phyloP scores from a whole-genome alignment of 2,329 filamentous ascomycete species.

The Sporothrix brasiliensis region DNA sequence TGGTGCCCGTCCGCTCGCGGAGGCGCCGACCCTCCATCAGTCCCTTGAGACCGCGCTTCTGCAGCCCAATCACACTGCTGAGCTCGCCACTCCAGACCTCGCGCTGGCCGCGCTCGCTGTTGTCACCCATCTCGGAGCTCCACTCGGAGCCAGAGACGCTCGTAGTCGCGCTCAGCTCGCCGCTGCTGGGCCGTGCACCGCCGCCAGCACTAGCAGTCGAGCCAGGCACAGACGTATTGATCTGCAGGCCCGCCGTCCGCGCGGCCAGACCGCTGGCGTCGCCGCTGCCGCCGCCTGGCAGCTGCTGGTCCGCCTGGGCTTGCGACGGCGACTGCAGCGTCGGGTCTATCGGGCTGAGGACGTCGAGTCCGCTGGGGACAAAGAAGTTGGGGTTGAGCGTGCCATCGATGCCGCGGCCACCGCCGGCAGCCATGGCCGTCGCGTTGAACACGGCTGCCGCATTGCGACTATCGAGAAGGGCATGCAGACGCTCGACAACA shows the following conservation, averaged over 20 bases:
- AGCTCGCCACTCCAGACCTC: constrained; percentile 81
- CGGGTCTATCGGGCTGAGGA: constrained; percentile 40
- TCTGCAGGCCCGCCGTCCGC: constrained; percentile 49
- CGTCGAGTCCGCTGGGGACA: constrained; percentile 54
- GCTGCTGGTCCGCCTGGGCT: constrained; percentile 27
- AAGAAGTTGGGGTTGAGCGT: constrained; percentile 66
- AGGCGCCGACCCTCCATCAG: constrained; percentile 92
- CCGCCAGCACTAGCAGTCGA: constrained; percentile 38
- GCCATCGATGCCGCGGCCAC: constrained; percentile 78
- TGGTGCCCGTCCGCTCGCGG: constrained; percentile 67
- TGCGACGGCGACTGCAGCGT: constrained; percentile 33
- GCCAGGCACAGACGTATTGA: constrained; percentile 51
- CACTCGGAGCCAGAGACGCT: constrained; percentile 60
- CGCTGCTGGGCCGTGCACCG: constrained; percentile 47
- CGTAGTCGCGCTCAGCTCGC: constrained; percentile 54
- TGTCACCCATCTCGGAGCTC: constrained; percentile 58
- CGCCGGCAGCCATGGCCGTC: constrained; percentile 94
- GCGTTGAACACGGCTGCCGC: constrained; percentile 98
- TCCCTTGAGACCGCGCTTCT: constrained; percentile 88
- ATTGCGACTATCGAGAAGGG: constrained; percentile 87
- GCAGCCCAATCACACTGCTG: constrained; percentile 88
- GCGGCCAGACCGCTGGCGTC: constrained; percentile 42
- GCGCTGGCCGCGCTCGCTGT: constrained; percentile 52
- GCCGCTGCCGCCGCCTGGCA: constrained; percentile 31
- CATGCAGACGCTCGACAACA: constrained; percentile 86